A percentile compares a stretch with the other conserved stretches of the same genome.
Evolutionary conservation across 768 basidiomycete species (phyloP).

Genomic region (Daedaleopsis nitida): DNA sequence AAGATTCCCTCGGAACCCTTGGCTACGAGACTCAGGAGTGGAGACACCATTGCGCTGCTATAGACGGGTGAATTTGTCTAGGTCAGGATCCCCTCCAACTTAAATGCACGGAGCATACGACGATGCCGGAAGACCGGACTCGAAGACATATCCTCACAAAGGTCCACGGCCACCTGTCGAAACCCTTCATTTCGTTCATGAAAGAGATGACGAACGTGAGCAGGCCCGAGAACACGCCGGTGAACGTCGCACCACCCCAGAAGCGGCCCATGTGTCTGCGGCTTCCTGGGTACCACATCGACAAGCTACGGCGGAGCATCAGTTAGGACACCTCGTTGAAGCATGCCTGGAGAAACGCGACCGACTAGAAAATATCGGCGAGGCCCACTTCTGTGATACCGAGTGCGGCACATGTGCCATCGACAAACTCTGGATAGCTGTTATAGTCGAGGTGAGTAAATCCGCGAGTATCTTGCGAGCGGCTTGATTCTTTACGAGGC

Average conservation of each 20-base stretch:
- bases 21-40: no score
- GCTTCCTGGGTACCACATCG: conserved; percentile 27
- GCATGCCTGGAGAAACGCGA: conserved; percentile 33
- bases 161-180: conserved; percentile 34
- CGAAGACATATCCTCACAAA: conserved; percentile 24
- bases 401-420: conserved; percentile 31
- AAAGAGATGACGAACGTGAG: conserved; percentile 36
- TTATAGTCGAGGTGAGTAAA: no score
- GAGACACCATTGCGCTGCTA: no score
- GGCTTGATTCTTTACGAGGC: conserved; percentile 59
- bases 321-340: background rate
- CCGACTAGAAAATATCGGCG: conserved; percentile 73
- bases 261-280: conserved; percentile 27
- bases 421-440: conserved; percentile 4
- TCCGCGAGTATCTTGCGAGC: no score
- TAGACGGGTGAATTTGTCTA: no score
- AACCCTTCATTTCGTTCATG: conserved; percentile 29
- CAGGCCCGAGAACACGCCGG: conserved; percentile 30
- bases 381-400: conserved; percentile 71
- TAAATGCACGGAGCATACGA: background rate
- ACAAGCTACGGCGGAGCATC: conserved; percentile 16
- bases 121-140: background rate
- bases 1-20: no score
- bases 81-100: no score
- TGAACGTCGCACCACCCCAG: conserved; percentile 26